phyloP scores from a whole-genome alignment of 805 yeast species.

The Wickerhamomyces bisporus region DNA sequence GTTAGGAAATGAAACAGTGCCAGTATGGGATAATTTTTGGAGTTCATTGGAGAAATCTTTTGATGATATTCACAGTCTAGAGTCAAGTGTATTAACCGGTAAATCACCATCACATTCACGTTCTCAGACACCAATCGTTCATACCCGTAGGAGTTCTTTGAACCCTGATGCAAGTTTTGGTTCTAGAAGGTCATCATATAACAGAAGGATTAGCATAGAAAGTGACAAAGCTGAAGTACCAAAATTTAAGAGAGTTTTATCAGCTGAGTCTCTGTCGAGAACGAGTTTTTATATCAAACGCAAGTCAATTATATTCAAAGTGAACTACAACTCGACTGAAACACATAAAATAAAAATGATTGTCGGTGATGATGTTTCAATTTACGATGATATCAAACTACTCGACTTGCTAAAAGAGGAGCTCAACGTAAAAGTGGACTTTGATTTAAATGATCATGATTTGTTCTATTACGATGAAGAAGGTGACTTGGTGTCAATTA shows the following conservation, averaged over 20 bases:
- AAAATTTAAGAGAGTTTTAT: slow-evolving; percentile 11
- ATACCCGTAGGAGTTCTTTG: slow-evolving; percentile 17
- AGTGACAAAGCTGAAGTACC: slow-evolving; percentile 2
- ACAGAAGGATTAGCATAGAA: slow-evolving; percentile 10
- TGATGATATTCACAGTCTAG: slow-evolving; percentile 23
- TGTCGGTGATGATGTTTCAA: slow-evolving; percentile 15
- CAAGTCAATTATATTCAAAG: slow-evolving; percentile 17
- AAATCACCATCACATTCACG: slow-evolving; percentile 20
- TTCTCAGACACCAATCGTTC: slow-evolving; percentile 17
- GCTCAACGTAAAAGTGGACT: slow-evolving; percentile 19
- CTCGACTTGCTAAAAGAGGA: slow-evolving; percentile 21
- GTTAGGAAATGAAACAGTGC: slow-evolving; percentile 19
- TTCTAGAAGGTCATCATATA: slow-evolving; percentile 20
- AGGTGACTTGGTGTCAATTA: slow-evolving; percentile 29
- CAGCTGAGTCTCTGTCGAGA: slow-evolving; percentile 20
- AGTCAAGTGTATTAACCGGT: slow-evolving; percentile 15
- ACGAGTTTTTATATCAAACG: slow-evolving; percentile 18
- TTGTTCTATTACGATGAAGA: slow-evolving; percentile 36
- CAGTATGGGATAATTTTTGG: slow-evolving; percentile 30
- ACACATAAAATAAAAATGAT: slow-evolving; percentile 22
- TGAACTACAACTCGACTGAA: slow-evolving; percentile 9
- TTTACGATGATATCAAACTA: slow-evolving; percentile 18
- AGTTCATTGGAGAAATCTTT: slow-evolving; percentile 25
- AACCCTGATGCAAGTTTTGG: slow-evolving; percentile 12
- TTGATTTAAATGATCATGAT: slow-evolving; percentile 20